Evolutionary conservation across 2,329 filamentous ascomycete genomes (phyloP).

Genomic region (Aspergillus fischeri): DNA sequence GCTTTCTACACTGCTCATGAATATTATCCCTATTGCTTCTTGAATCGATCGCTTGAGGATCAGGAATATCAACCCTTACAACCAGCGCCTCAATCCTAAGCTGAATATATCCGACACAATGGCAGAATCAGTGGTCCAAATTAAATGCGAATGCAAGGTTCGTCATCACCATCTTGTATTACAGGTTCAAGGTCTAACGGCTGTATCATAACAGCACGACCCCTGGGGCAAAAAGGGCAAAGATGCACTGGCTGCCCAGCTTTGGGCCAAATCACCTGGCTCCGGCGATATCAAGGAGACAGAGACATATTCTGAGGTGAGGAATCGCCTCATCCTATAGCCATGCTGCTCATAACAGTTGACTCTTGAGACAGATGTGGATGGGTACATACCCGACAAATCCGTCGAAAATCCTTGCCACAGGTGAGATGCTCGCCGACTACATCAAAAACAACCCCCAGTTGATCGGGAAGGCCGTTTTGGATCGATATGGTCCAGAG

Average conservation of each 20-base stretch:
- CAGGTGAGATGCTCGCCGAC: constrained; percentile 61
- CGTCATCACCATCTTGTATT: constrained; percentile 1
- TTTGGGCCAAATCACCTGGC: constrained; percentile 63
- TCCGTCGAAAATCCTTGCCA: constrained; percentile 60
- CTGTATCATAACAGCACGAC: constrained; percentile 48
- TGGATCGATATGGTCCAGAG: constrained; percentile 59
- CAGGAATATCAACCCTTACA: background rate
- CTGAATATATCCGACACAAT: constrained; percentile 25
- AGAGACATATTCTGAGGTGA: constrained; percentile 59
- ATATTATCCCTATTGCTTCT: background rate
- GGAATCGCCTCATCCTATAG: background rate
- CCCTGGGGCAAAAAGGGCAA: constrained; percentile 67
- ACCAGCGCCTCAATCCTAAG: constrained; percentile 9
- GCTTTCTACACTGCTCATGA: background rate
- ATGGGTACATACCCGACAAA: constrained; percentile 72
- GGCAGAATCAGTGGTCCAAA: constrained; percentile 50
- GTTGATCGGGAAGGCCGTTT: constrained; percentile 60
- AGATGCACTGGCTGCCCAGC: constrained; percentile 60
- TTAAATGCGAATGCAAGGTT: constrained; percentile 53
- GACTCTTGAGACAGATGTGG: constrained; percentile 53
- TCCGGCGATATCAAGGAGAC: constrained; percentile 61
- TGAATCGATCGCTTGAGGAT: background rate
- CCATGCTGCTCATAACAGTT: background rate
- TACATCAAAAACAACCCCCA: constrained; percentile 61
- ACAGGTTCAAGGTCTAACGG: background rate